Evolutionary conservation across 1,139 yeast genomes (phyloP).

Genomic region (Debaryomyces udenii): DNA sequence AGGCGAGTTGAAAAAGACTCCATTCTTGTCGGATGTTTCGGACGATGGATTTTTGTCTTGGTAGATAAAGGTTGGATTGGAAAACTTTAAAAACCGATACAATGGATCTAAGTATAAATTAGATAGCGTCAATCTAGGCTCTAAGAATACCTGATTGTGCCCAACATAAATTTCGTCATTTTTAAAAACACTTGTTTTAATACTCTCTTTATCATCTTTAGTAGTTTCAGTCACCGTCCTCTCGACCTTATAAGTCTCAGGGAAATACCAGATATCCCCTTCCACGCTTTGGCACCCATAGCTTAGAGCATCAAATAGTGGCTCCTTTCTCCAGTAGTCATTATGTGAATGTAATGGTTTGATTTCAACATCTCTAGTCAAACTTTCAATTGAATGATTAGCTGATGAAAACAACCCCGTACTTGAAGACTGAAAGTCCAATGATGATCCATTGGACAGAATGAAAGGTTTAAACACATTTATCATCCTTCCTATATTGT

Average conservation of each 20-base stretch:
- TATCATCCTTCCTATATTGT: slow-evolving; percentile 7
- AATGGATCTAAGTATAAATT: slow-evolving; percentile 59
- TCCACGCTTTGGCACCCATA: slow-evolving; percentile 66
- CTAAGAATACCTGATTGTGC: slow-evolving; percentile 55
- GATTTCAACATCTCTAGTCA: slow-evolving; percentile 54
- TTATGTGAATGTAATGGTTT: slow-evolving; percentile 71
- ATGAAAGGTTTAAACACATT: slow-evolving; percentile 11
- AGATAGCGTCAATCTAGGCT: slow-evolving; percentile 47
- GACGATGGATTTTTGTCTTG: slow-evolving; percentile 17
- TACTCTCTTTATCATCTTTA: slow-evolving; percentile 12
- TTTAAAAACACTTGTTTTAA: slow-evolving; percentile 26
- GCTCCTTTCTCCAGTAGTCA: slow-evolving; percentile 70
- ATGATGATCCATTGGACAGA: slow-evolving; percentile 1
- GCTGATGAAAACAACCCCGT: background rate
- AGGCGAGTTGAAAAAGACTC: slow-evolving; percentile 44
- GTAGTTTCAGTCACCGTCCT: slow-evolving; percentile 28
- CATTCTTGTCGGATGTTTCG: slow-evolving; percentile 25
- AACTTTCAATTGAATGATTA: slow-evolving; percentile 28
- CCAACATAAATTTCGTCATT: slow-evolving; percentile 61
- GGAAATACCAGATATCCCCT: slow-evolving; percentile 69
- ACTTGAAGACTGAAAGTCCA: background rate
- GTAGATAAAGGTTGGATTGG: slow-evolving; percentile 36
- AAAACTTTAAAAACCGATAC: slow-evolving; percentile 46
- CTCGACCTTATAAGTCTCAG: slow-evolving; percentile 27
- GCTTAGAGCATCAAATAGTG: slow-evolving; percentile 63